Percentiles rank a stretch among this genome's conserved stretches.
Evolutionary conservation across 2,329 filamentous ascomycete genomes (phyloP).

Genomic region (Cordyceps pruinosa): DNA sequence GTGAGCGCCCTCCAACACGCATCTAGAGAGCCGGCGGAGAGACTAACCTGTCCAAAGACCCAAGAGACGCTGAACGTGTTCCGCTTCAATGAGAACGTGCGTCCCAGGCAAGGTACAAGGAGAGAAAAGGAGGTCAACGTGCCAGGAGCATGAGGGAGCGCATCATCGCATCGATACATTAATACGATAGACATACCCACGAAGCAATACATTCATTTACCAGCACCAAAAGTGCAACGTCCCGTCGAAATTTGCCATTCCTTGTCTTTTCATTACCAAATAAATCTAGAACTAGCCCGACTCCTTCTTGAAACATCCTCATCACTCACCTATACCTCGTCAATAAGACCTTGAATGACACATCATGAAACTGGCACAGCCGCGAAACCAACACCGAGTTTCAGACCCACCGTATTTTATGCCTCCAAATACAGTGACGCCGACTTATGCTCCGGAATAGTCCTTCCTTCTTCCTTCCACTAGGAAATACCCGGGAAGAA

Average conservation of each 20-base stretch:
- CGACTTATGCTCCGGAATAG: not conserved
- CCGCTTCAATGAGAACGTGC: not conserved
- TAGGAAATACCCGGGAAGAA: not conserved
- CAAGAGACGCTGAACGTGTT: not conserved
- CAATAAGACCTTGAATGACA: not conserved
- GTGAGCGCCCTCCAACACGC: slow-evolving; percentile 32
- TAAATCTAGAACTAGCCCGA: not conserved
- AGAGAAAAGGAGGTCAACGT: not conserved
- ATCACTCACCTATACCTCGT: not conserved
- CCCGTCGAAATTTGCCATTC: too few relatives aligned
- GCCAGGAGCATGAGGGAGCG: not conserved
- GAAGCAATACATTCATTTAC: not conserved
- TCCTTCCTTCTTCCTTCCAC: not conserved
- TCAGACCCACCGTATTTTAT: not conserved
- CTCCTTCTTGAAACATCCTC: not conserved
- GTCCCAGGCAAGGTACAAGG: not conserved
- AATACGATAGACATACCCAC: slow-evolving; percentile 2
- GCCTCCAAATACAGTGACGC: not conserved
- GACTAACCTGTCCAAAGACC: slow-evolving; percentile 16
- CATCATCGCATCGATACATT: not conserved
- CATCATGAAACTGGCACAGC: not conserved
- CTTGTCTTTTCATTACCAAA: not conserved
- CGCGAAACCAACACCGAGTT: slow-evolving; percentile 4
- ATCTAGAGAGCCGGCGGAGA: slow-evolving; percentile 17
- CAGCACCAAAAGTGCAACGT: not conserved